Evolutionary conservation across 75 land plant species (phyloP).

Genomic region (Pinus albicaulis): DNA sequence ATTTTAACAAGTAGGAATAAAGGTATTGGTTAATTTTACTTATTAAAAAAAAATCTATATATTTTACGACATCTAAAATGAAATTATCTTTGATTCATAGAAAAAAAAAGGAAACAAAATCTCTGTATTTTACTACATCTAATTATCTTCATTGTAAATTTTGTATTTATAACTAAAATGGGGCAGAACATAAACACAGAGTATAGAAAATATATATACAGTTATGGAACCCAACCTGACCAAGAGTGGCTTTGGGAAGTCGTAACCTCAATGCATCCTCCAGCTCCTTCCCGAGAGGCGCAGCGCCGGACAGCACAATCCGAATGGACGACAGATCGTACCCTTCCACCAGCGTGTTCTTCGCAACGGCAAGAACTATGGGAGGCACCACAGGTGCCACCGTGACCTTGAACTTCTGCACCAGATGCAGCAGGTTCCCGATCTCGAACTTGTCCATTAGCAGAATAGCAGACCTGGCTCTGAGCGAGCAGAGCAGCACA

Average conservation of each 20-base stretch:
- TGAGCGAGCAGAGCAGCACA: slow-evolving; percentile 60
- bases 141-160: too few relatives aligned
- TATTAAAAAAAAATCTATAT: too few relatives aligned
- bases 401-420: slow-evolving; percentile 49
- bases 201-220: too few relatives aligned
- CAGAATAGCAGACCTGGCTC: slow-evolving; percentile 67
- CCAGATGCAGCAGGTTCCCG: slow-evolving; percentile 28
- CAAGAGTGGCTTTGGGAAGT: slow-evolving; percentile 70
- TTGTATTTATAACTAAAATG: too few relatives aligned
- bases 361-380: slow-evolving; percentile 74
- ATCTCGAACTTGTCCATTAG: slow-evolving; percentile 86
- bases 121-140: too few relatives aligned
- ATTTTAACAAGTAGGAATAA: too few relatives aligned
- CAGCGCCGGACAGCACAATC: slow-evolving; percentile 83
- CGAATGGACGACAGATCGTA: slow-evolving; percentile 71
- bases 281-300: slow-evolving; percentile 91
- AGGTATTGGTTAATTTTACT: too few relatives aligned
- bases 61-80: too few relatives aligned
- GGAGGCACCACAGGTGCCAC: slow-evolving; percentile 87
- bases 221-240: slow-evolving; percentile 47
- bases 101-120: too few relatives aligned
- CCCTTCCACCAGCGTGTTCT: slow-evolving; percentile 54
- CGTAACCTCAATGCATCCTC: slow-evolving; percentile 56
- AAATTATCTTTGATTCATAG: too few relatives aligned
- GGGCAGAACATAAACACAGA: too few relatives aligned